Evolutionary conservation across 2,329 filamentous ascomycete species (phyloP).

Genomic region (Aspergillus neoniger): DNA sequence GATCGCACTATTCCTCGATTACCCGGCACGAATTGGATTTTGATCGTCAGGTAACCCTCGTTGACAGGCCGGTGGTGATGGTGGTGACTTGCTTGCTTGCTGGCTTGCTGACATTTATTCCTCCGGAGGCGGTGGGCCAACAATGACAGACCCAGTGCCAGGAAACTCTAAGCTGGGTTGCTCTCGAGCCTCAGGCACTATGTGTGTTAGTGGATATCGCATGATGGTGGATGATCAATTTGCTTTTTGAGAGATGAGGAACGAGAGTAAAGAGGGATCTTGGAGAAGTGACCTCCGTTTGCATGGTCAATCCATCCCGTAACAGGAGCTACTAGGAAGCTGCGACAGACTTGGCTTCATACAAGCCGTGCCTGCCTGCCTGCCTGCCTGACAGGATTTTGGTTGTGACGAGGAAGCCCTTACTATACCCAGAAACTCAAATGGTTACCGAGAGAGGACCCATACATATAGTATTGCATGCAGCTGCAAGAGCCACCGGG

Average conservation of each 20-base stretch:
- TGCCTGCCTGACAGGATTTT: neutral
- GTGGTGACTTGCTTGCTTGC: neutral
- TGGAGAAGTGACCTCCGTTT: neutral
- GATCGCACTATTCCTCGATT: neutral
- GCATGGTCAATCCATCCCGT: neutral
- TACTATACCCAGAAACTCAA: neutral
- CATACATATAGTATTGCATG: slow-evolving; percentile 17
- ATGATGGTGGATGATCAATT: neutral
- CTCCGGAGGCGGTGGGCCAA: slow-evolving; percentile 5
- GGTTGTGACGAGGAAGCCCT: too few species aligned
- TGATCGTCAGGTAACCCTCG: neutral
- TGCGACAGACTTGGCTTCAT: neutral
- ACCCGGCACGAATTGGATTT: neutral
- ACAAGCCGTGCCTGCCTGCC: too few species aligned
- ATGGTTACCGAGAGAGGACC: slow-evolving; percentile 5
- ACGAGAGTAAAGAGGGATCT: too few species aligned
- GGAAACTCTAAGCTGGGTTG: neutral
- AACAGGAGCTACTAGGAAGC: neutral
- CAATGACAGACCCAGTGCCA: neutral
- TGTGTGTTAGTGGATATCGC: neutral
- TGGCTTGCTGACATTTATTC: slow-evolving; percentile 1
- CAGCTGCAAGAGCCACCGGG: slow-evolving; percentile 17
- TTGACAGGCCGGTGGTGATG: neutral
- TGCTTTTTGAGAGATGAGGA: too few species aligned
- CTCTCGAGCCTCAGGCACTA: neutral